These are phyloP conservation scores for Coemansia sp. DNA, from an alignment of 192 early-diverging fungal species.

Conservation along the genomic window DNA sequence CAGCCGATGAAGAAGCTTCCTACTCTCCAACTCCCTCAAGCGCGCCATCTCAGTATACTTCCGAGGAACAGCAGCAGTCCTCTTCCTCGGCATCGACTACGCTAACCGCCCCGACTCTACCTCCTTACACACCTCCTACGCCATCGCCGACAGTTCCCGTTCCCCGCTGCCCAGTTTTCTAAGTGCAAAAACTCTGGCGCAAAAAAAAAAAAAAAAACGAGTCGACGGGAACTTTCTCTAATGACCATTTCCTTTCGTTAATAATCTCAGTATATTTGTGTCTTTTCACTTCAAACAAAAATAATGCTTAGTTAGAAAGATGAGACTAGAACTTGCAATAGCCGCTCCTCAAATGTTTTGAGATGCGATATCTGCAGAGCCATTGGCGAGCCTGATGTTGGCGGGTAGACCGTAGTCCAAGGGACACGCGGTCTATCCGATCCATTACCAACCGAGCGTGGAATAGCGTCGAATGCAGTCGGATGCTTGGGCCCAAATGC, in stretches of 20 bases:
- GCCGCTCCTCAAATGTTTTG: slow-evolving; percentile 35
- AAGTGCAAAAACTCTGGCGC: not conserved
- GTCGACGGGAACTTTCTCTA: too few species aligned
- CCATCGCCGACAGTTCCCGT: not conserved
- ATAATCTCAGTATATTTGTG: too few species aligned
- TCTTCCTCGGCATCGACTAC: not conserved
- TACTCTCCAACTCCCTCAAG: not conserved
- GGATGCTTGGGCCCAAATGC: slow-evolving; percentile 55
- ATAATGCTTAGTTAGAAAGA: slow-evolving; percentile 15
- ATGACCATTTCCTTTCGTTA: too few species aligned
- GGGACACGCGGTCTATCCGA: slow-evolving; percentile 14
- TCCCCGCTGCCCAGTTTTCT: not conserved
- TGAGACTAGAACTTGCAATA: slow-evolving; percentile 21
- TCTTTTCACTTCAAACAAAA: not conserved
- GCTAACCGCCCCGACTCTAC: not conserved
- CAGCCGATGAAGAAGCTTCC: not conserved
- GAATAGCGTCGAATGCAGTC: slow-evolving; percentile 18
- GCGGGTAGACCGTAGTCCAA: slow-evolving; percentile 46
- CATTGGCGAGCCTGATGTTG: not conserved
- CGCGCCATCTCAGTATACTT: not conserved
- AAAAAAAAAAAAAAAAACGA: not conserved
- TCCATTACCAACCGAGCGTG: not conserved
- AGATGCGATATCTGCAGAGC: slow-evolving; percentile 1
- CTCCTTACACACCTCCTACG: not conserved
- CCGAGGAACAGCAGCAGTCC: not conserved